These are phyloP conservation scores for Zizania palustris DNA, from an alignment of 202 grass and related monocot species.

Conservation along the genomic window DNA sequence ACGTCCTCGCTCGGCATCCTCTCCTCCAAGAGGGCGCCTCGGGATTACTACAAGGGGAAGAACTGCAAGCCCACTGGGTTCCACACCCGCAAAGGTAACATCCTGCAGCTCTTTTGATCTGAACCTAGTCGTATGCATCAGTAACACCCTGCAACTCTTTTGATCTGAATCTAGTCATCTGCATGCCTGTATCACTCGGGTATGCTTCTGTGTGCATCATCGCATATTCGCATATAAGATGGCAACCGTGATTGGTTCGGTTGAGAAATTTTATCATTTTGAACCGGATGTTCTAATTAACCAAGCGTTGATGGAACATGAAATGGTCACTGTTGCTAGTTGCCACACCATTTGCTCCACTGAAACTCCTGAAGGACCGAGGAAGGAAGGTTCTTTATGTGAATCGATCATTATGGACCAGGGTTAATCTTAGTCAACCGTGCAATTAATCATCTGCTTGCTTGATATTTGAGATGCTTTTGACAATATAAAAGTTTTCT, in stretches of 20 bases:
- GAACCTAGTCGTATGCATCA: background rate
- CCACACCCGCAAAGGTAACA: slow-evolving; percentile 94
- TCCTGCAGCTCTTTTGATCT: background rate
- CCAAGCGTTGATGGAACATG: background rate
- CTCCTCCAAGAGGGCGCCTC: slow-evolving; percentile 76
- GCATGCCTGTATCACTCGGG: background rate
- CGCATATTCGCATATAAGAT: background rate
- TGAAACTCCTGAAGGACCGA: background rate
- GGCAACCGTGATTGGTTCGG: background rate
- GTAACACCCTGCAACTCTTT: slow-evolving; percentile 30
- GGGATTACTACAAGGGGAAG: slow-evolving; percentile 97
- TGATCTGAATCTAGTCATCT: background rate
- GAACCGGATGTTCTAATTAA: background rate
- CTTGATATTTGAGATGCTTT: slow-evolving; percentile 3
- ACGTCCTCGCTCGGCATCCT: slow-evolving; percentile 81
- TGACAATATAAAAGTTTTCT: background rate
- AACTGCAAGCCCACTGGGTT: slow-evolving; percentile 97
- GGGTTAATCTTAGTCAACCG: background rate
- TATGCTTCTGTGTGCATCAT: background rate
- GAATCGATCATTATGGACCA: background rate
- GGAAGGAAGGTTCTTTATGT: background rate
- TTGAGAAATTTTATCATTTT: background rate
- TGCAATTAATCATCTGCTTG: background rate
- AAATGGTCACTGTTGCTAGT: background rate
- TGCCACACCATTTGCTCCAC: background rate